These are phyloP conservation scores for Scytalidium lignicola DNA, from an alignment of 2,329 filamentous ascomycete genomes.

Conservation along the genomic window DNA sequence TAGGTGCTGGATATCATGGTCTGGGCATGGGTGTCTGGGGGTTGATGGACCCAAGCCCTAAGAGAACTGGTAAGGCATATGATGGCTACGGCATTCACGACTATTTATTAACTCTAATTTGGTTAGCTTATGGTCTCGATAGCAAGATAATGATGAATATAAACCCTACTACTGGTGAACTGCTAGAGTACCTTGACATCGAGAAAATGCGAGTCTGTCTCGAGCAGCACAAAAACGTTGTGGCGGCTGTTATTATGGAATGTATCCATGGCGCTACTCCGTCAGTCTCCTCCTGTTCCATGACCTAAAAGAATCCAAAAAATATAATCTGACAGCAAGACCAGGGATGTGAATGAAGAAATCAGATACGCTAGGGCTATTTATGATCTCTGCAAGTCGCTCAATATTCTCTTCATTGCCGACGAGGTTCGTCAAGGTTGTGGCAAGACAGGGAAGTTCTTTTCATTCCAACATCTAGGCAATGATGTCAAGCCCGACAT, in stretches of 20 bases:
- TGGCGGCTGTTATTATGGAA: conserved; percentile 4
- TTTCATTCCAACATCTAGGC: conserved; percentile 16
- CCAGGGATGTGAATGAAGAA: conserved; percentile 2
- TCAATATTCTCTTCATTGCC: conserved; percentile 14
- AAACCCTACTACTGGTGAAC: conserved; percentile 1
- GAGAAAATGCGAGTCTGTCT: conserved; percentile 1
- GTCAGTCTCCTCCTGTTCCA: conserved; percentile 3
- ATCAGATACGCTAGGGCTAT: conserved; percentile 1
- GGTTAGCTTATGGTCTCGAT: not conserved
- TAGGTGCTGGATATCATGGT: conserved; percentile 5
- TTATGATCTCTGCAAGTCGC: conserved; percentile 1
- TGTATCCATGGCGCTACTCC: conserved; percentile 1
- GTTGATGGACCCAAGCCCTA: conserved; percentile 1
- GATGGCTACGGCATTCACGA: too few species aligned
- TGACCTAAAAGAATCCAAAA: too few species aligned
- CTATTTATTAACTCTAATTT: not conserved
- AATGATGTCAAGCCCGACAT: conserved; percentile 19
- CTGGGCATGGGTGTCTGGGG: conserved; percentile 1
- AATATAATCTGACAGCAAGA: not conserved
- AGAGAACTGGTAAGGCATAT: not conserved
- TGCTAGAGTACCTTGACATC: not conserved
- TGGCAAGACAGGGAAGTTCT: conserved; percentile 21
- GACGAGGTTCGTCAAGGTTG: conserved; percentile 20
- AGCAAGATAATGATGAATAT: conserved; percentile 1
- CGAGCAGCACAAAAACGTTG: not conserved